Conservation (phyloP, 1,139 yeast species). For the Nadsonia starkeyi-henricii region DNA sequence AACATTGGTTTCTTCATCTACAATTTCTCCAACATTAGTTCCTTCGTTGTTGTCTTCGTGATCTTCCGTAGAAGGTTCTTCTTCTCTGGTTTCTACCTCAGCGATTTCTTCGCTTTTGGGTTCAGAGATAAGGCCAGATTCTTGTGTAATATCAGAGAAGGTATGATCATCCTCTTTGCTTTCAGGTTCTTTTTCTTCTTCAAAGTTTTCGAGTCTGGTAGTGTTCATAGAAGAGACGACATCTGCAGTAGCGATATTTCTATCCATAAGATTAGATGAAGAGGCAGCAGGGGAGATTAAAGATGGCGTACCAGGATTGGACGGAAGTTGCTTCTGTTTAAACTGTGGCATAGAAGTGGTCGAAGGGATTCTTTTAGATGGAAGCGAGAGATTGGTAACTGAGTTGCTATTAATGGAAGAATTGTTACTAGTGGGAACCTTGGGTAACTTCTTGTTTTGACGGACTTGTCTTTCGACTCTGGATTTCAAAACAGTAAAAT, state of each 20-base stretch:
- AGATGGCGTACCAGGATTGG: slow-evolving; percentile 7
- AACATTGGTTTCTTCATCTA: slow-evolving; percentile 1
- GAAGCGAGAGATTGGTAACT: slow-evolving; percentile 4
- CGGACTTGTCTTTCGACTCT: slow-evolving; percentile 25
- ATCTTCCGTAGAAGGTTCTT: background rate
- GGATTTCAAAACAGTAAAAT: slow-evolving; percentile 48
- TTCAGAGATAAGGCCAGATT: background rate
- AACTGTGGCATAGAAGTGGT: slow-evolving; percentile 5
- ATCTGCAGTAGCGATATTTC: background rate
- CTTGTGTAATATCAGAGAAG: background rate
- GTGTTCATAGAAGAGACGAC: background rate
- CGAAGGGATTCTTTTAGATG: slow-evolving; percentile 4
- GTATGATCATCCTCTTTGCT: slow-evolving; percentile 1
- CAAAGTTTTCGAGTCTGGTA: background rate
- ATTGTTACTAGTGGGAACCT: slow-evolving; percentile 5
- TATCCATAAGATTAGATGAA: background rate
- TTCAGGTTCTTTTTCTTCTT: background rate
- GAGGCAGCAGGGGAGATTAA: slow-evolving; percentile 2
- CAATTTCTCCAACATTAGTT: slow-evolving; percentile 1
- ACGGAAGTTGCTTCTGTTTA: slow-evolving; percentile 6
- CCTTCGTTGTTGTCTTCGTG: too few species aligned
- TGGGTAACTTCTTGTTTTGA: slow-evolving; percentile 10
- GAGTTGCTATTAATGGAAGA: slow-evolving; percentile 3
- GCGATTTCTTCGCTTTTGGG: background rate
- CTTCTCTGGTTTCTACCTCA: background rate